Base-by-base conservation (phyloP, 2,329 filamentous ascomycete genomes). In the Diaporthe citri region DNA sequence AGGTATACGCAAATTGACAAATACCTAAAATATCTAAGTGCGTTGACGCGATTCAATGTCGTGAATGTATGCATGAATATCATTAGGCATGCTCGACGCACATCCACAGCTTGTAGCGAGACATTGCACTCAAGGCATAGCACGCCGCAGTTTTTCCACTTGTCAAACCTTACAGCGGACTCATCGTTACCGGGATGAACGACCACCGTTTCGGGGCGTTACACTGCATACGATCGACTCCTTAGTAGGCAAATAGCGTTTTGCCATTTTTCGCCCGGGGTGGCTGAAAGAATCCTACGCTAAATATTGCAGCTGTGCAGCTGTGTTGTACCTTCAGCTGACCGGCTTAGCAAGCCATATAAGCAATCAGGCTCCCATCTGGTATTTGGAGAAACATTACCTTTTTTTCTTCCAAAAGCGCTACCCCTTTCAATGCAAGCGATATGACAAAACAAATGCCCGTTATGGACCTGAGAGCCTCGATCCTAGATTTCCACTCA, bases 281-380 rank as follows among this genome's bases (percentile, higher is more conserved):
- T 67, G 64, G 64, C 64, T 67, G 46, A 67, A 12, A 52, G 31
- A 31, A 67, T 67, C 64, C 64, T 67, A 67, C 64, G 64, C 64
- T 51, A 67, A 67, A 67, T 36, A 52, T 28, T 52, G 8, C 46
- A 67, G 64, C 20, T 52, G 64, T 52, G 8, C 46, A 67, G 64
- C 20, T 52, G 64, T 13, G 22, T 34, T 39, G 52, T 52, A 12
- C 46, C 64, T 67, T 67, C 64, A 67, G 64, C 64, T 67, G 64
- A 52, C 9, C 46, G 17, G 31, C 31, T 39, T 36, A 17, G 9
- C 22, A 36, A 20, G 20, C 13, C 6, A 67, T 39, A 52, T 52
- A 67, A 67, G 46, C 46, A n/a, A 39, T 28, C 31, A 67, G 64
- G 64, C 64, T 67, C 46, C 64, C 46, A 28, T 41, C 34, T 52